A percentile compares a stretch with the other conserved stretches of the same genome.
Conservation (phyloP, 495 filamentous ascomycete genomes). For the Ascodesmis nigricans region DNA sequence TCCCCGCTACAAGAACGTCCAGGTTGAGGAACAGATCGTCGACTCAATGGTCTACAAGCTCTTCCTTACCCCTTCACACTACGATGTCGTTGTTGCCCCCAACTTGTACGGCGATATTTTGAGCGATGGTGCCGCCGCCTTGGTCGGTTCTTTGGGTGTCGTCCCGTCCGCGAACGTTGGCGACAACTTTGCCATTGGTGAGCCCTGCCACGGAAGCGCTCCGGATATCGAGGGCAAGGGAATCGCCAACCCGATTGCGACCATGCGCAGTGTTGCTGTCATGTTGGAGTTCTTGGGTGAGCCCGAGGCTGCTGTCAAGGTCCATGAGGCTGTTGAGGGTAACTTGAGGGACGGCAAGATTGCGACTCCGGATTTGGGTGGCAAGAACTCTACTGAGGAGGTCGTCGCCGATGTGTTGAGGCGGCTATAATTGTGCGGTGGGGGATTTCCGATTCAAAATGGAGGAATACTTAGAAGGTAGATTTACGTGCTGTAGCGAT, state of each 20-base stretch:
- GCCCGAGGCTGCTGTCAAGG: constrained; percentile 61
- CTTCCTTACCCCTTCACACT: constrained; percentile 77
- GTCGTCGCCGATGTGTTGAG: constrained; percentile 76
- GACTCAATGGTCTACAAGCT: constrained; percentile 99
- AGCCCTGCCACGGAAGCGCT: constrained; percentile 91
- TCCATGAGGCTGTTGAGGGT: constrained; percentile 79
- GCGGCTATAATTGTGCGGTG: constrained; percentile 49
- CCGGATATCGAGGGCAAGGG: constrained; percentile 85
- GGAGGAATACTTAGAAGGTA: no score
- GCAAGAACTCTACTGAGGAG: constrained; percentile 66
- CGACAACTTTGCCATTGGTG: constrained; percentile 82
- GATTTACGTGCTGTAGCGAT: no score
- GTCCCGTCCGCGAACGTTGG: constrained; percentile 96
- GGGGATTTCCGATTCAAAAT: no score
- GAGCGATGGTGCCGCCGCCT: constrained; percentile 81
- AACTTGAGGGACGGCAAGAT: constrained; percentile 67
- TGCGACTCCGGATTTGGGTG: constrained; percentile 79
- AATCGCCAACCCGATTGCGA: constrained; percentile 93
- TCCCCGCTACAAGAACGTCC: constrained; percentile 36
- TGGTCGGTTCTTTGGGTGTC: constrained; percentile 81
- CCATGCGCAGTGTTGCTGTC: constrained; percentile 67
- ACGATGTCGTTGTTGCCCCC: constrained; percentile 95
- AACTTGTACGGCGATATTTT: constrained; percentile 97
- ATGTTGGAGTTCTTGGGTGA: constrained; percentile 93
- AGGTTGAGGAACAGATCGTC: constrained; percentile 92